Percentiles rank a stretch among this genome's conserved stretches.
Evolutionary conservation across 495 filamentous ascomycete genomes (phyloP).

Genomic region (Tetracladium marchalianum): DNA sequence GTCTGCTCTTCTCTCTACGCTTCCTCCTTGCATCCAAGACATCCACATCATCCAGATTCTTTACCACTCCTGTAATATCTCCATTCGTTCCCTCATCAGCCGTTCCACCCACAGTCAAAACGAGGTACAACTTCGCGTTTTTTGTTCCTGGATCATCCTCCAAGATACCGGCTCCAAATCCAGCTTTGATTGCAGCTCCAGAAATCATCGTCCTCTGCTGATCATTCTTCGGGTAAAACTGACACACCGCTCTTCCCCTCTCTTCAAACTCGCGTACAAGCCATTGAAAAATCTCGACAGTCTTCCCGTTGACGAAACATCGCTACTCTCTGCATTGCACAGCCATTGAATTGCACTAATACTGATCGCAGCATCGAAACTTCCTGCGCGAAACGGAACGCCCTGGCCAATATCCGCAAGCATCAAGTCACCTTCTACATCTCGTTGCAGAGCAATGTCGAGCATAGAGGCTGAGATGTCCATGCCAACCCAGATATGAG

Average conservation of each 20-base stretch:
- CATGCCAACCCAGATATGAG: constrained; percentile 91
- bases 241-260: constrained; percentile 86
- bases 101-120: constrained; percentile 79
- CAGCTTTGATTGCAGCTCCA: constrained; percentile 77
- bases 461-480: constrained; percentile 92
- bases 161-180: constrained; percentile 88
- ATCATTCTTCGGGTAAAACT: constrained; percentile 97
- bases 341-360: constrained; percentile 97
- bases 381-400: constrained; percentile 83
- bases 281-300: constrained; percentile 82
- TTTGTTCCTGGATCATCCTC: constrained; percentile 96
- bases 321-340: constrained; percentile 85
- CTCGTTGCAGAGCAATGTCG: constrained; percentile 79
- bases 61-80: constrained; percentile 80
- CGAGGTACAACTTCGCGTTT: constrained; percentile 87
- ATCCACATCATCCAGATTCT: constrained; percentile 80
- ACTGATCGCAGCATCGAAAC: constrained; percentile 90
- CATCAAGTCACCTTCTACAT: constrained; percentile 84
- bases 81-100: constrained; percentile 50
- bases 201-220: constrained; percentile 86
- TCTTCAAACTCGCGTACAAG: constrained; percentile 72
- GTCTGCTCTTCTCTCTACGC: constrained; percentile 34
- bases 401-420: constrained; percentile 93
- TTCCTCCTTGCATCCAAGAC: constrained; percentile 62
- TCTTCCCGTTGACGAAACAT: constrained; percentile 66